Percentiles rank a stretch among this genome's conserved stretches.
Conservation (phyloP, 176 grass and related monocot genomes). For the Aegilops umbellulata region DNA sequence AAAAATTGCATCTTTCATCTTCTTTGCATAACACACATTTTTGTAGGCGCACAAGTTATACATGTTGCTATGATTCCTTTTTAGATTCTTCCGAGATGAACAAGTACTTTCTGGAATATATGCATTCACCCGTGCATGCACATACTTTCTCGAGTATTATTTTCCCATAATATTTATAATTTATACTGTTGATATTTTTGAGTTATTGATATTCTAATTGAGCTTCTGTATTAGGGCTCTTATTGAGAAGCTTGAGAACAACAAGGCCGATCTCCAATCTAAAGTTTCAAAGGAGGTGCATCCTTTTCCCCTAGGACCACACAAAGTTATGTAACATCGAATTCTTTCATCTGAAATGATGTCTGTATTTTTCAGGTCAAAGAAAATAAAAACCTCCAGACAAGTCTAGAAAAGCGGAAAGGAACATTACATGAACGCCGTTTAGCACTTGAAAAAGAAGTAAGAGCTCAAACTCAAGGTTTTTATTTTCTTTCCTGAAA, state of each 20-base stretch:
- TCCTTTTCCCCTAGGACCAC: conserved; percentile 16
- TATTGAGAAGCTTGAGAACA: conserved; percentile 72
- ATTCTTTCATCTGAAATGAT: conserved; percentile 28
- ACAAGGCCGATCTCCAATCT: conserved; percentile 73
- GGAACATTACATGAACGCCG: conserved; percentile 60
- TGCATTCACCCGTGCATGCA: not conserved
- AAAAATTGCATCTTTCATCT: not conserved
- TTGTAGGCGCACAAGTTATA: not conserved
- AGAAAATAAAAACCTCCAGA: conserved; percentile 69
- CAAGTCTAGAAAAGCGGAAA: conserved; percentile 65
- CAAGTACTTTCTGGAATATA: not conserved
- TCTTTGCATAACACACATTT: not conserved
- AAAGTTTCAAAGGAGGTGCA: conserved; percentile 85
- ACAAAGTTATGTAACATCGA: conserved; percentile 18
- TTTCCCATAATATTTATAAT: conserved; percentile 14
- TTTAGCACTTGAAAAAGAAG: conserved; percentile 85
- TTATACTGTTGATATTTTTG: not conserved
- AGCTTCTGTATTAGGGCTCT: conserved; percentile 41
- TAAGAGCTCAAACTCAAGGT: conserved; percentile 44
- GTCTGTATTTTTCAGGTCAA: conserved; percentile 60
- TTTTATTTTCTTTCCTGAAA: conserved; percentile 32
- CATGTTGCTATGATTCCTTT: conserved; percentile 3
- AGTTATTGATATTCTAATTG: conserved; percentile 29
- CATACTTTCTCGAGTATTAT: not conserved
- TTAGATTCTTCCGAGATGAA: not conserved